phyloP scores from a whole-genome alignment of 495 filamentous ascomycete species.

The Zalerion maritima region DNA sequence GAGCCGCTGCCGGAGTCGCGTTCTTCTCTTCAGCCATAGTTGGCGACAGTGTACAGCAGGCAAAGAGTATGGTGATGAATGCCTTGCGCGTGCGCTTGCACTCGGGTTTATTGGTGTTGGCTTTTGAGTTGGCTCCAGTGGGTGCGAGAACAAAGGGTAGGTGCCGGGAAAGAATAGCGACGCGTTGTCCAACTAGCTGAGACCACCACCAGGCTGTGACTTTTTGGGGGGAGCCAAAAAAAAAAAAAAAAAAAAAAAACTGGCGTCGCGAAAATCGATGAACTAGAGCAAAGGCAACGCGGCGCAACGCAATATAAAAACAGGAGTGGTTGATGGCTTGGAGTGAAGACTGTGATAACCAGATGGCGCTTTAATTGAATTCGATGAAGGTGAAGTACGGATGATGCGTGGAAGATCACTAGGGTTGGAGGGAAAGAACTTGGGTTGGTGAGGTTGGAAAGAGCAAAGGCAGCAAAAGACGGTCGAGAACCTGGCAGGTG shows the following conservation, averaged over 20 bases:
- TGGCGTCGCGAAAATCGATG: too few species aligned
- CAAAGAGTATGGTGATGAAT: conserved; percentile 2
- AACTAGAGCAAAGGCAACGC: too few species aligned
- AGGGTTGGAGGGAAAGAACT: too few species aligned
- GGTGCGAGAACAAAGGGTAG: background rate
- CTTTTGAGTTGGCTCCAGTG: conserved; percentile 2
- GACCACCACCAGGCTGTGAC: too few species aligned
- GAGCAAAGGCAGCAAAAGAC: too few species aligned
- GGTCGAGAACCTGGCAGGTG: too few species aligned
- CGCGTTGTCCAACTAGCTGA: too few species aligned
- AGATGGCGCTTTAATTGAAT: too few species aligned
- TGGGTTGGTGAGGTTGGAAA: too few species aligned
- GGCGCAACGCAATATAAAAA: too few species aligned
- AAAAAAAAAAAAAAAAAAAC: conserved; percentile 1
- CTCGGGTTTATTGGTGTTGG: conserved; percentile 3
- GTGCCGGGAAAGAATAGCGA: background rate
- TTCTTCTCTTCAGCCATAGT: conserved; percentile 17
- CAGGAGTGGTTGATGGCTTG: conserved; percentile 5
- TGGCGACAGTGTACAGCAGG: conserved; percentile 5
- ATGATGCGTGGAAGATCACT: too few species aligned
- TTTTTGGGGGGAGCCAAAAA: conserved; percentile 2
- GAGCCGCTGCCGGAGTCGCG: conserved; percentile 14
- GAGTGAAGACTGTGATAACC: conserved; percentile 12
- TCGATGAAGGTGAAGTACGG: too few species aligned
- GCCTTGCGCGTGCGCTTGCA: conserved; percentile 6